phyloP scores from a whole-genome alignment of 2,329 filamentous ascomycete genomes.

The Epichloe elymi region DNA sequence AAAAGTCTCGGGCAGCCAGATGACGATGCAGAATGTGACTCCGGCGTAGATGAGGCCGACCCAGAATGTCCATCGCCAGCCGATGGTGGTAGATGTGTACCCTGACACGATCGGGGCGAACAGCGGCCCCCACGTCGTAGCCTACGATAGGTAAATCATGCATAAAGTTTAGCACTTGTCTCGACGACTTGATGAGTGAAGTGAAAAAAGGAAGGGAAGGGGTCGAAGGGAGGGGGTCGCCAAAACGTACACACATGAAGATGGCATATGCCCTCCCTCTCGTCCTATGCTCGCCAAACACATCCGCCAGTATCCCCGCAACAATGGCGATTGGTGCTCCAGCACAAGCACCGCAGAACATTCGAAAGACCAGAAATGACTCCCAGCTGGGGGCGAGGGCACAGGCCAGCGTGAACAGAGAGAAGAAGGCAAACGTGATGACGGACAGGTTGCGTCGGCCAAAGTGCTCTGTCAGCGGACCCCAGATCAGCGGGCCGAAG shows the following conservation, averaged over 20 bases:
- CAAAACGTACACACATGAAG: slow-evolving; percentile 43
- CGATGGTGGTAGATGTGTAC: slow-evolving; percentile 42
- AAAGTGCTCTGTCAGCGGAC: slow-evolving; percentile 50
- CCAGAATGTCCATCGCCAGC: slow-evolving; percentile 62
- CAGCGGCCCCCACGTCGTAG: slow-evolving; percentile 52
- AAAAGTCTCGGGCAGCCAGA: slow-evolving; percentile 53
- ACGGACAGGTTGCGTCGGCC: slow-evolving; percentile 35
- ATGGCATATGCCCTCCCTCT: slow-evolving; percentile 48
- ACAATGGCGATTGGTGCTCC: slow-evolving; percentile 46
- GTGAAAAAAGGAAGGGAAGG: no score
- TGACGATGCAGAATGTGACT: slow-evolving; percentile 41
- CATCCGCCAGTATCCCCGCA: slow-evolving; percentile 49
- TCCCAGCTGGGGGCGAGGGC: slow-evolving; percentile 36
- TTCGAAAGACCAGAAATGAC: slow-evolving; percentile 40
- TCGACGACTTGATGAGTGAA: no score
- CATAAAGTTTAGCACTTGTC: no score
- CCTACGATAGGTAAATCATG: slow-evolving; percentile 18
- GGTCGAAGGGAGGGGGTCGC: no score
- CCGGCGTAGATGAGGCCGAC: slow-evolving; percentile 57
- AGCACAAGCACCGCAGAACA: slow-evolving; percentile 36
- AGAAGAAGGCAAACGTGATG: slow-evolving; percentile 30
- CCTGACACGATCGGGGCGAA: slow-evolving; percentile 52
- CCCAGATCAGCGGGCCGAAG: slow-evolving; percentile 47
- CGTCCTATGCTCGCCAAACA: slow-evolving; percentile 36
- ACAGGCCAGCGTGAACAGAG: slow-evolving; percentile 37